Base-by-base conservation (phyloP, 2,329 filamentous ascomycete species). In the Fusarium sp. region DNA sequence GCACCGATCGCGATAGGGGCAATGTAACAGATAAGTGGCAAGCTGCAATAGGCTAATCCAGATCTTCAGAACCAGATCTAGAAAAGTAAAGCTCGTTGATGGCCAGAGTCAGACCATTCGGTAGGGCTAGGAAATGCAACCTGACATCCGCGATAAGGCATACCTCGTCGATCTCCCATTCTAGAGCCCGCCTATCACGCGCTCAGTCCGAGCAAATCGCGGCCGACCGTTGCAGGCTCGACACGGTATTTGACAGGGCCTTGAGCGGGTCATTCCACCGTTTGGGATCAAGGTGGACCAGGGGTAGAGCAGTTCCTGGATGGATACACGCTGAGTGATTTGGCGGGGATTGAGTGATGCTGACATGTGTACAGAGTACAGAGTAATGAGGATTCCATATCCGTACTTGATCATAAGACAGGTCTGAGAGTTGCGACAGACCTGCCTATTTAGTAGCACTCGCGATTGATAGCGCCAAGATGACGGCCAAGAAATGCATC, bases 401-500 rank as follows among this genome's bases (percentile, higher is more conserved):
- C 27, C 10, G 10, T 56, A 4, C 31, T 37, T 2, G 12, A 45
- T 38, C 25, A 27, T 27, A 29, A 31, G 42, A 31, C 19, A 14
- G 25, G 42, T 37, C 39, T 49, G n/a, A 42, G n/a, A 38, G 45
- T 38, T 41, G n/a, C 23, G 8, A 27, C 8, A 63, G 58, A 69
- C 66, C 66, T 69, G 64, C 66, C 66, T 64, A 52, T 69, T 69
- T 31, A 27, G 66, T 63, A 19, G 3, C 9, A 7, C 8, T 54
- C 11, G 35, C 8, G 7, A 27, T 12, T 10, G 7, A 35, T n/a
- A 18, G 35, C 42, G 44, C 49, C 66, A 63, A 57, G 42, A 35
- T 38, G 14, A 29, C 23, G 6, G 45, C 45, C 39, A 66, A 54
- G 49, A 16, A 49, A 46, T 21, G 31, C 27, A 48, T 27, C 46